Evolutionary conservation across 768 basidiomycete genomes (phyloP), one percentile per base, ranked within the genome.

Genomic region (Phlebiopsis flavidoalba): DNA sequence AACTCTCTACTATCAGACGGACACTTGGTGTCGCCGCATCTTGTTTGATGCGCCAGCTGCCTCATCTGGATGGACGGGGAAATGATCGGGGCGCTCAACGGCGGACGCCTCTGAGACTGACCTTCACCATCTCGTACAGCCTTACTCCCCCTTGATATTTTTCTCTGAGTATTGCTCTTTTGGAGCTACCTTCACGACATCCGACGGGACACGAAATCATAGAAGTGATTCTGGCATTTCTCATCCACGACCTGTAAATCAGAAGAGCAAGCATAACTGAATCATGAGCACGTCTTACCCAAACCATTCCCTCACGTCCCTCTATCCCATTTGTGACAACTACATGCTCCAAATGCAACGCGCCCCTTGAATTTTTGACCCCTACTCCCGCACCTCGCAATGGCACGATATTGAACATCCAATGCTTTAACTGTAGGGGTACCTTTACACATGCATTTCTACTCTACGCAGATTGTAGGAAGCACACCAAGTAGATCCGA

Each of bases 361-460:
- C 74, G 1, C 73, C 74, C 1, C 73, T 93, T 17, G 90, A 93
- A 70, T 93, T 91, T 65, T 81, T 85, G 0, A 78, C 86, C 4
- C 91, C 89, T 0, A 74, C 70, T 0, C 82, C 87, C 0, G 69
- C 73, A 12, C 86, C 86, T n/a, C 72, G 80, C 17, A 73, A 81
- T 19, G 78, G 83, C 45, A 80, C 84, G 0, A 66, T 86, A 5
- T 82, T 93, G 8, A 80, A 80, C 61, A 73, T 95, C 59, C 82
- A 82, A 60, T 95, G 93, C 72, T 89, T 80, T 69, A 75, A 78
- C 49, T 95, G 93, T 72, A 76, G 80, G 57, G 70, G 77, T 2
- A 69, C 86, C 35, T 79, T 86, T 59, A 74, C 80, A 52, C 86
- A 90, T 73, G 78, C 81, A 0, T 89, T n/a, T 87, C 74, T 89